These are phyloP conservation scores for Aureobasidium subglaciale DNA, from an alignment of 2,329 filamentous ascomycete genomes.

Conservation along the genomic window DNA sequence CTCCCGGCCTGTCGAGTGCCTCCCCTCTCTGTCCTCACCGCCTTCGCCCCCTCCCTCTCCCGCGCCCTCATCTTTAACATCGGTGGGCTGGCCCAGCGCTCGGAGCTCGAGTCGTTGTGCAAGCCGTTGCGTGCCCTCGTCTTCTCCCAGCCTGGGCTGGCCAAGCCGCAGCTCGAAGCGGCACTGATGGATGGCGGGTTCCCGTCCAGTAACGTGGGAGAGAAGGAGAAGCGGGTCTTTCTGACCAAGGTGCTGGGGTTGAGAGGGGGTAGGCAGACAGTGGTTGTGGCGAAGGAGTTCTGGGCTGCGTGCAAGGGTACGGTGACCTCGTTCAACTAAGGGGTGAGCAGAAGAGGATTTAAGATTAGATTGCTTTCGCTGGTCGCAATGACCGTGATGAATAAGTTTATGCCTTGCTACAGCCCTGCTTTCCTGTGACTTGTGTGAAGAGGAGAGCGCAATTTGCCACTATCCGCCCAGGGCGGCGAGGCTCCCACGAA, in stretches of 20 bases:
- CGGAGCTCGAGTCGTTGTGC: slow-evolving; percentile 63
- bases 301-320: slow-evolving; percentile 59
- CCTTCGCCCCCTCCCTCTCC: slow-evolving; percentile 56
- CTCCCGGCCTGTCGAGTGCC: slow-evolving; percentile 23
- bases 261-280: slow-evolving; percentile 57
- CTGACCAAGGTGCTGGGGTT: slow-evolving; percentile 60
- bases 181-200: slow-evolving; percentile 47
- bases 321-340: slow-evolving; percentile 18
- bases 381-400: too few relatives aligned
- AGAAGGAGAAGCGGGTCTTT: slow-evolving; percentile 56
- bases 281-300: slow-evolving; percentile 62
- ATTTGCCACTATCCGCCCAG: too few relatives aligned
- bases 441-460: too few relatives aligned
- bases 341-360: not conserved
- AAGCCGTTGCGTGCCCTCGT: slow-evolving; percentile 63
- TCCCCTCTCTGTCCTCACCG: slow-evolving; percentile 40
- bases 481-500: too few relatives aligned
- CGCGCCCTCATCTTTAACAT: slow-evolving; percentile 58
- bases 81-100: slow-evolving; percentile 60
- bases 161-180: slow-evolving; percentile 42
- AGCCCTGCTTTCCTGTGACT: too few relatives aligned
- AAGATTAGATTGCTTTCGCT: too few relatives aligned
- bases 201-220: slow-evolving; percentile 49
- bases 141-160: slow-evolving; percentile 20
- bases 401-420: too few relatives aligned